Evolutionary conservation across 495 filamentous ascomycete genomes (phyloP), one percentile per base, ranked within the genome.

Genomic region (Jackrogersella minutella): DNA sequence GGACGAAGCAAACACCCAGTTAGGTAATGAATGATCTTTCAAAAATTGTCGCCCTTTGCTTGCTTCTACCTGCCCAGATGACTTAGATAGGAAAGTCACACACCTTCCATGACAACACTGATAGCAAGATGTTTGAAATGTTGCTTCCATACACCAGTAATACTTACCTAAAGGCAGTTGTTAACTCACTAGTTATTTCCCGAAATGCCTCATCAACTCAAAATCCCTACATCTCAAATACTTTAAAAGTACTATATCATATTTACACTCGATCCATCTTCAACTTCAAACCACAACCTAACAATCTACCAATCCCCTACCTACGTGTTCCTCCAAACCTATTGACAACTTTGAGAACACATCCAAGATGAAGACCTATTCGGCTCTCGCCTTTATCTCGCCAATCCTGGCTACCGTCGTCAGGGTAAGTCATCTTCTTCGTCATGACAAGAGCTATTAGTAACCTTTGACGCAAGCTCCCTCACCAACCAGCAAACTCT

Each of bases 321-420:
- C 26, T 31, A 30, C 26, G 1, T n/a, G 16, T 5, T 2, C 26
- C 5, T 46, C 41, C 21, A n/a, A 30, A 30, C 44, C 26, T 49
- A 49, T 36, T n/a, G 16, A 17, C 19, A 21, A 30, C 49, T 9
- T 37, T n/a, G n/a, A 1, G 22, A 26, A 46, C 11, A 26, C 21
- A 3, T 8, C 33, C 31, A 68, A 37, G n/a, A 68, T 68, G 65
- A 58, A 68, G 59, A 26, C 19, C 22, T n/a, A 10, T 41, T 22
- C 30, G 2, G 1, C 58, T 30, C 1, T 63, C 16, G 26, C 40
- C n/a, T 21, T 63, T 5, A 54, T 36, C 54, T 58, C 59, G 37
- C 34, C 65, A 9, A 37, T 44, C 30, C 2, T 59, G n/a, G 65
- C 46, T 14, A 40, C 41, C 5, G 55, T 22, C 13, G 33, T 52